A percentile compares a stretch with the other conserved stretches of the same genome.
Evolutionary conservation across 1,284 basidiomycete species (phyloP).

Genomic region (Pseudozyma thailandica): DNA sequence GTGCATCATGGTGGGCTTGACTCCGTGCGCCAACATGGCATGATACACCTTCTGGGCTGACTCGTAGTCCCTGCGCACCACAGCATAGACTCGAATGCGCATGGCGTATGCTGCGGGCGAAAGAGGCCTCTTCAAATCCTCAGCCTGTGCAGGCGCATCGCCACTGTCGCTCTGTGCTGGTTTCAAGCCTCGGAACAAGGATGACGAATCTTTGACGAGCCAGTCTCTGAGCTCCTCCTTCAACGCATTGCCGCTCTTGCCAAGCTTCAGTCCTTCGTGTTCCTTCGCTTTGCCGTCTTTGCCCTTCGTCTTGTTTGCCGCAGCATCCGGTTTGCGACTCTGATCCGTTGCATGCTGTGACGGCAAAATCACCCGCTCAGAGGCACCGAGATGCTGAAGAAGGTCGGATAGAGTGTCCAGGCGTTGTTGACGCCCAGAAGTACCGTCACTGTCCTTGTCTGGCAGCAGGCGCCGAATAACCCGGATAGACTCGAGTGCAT

Average conservation of each 20-base stretch:
- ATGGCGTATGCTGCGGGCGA: constrained; percentile 40
- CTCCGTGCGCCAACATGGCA: constrained; percentile 40
- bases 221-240: constrained; percentile 37
- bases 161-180: neutral
- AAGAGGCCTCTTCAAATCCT: constrained; percentile 26
- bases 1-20: constrained; percentile 45
- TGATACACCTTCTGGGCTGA: constrained; percentile 44
- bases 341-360: constrained; percentile 18
- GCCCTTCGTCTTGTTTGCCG: neutral
- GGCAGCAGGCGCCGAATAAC: constrained; percentile 13
- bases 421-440: constrained; percentile 11
- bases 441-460: neutral
- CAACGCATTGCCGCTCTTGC: neutral
- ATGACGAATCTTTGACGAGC: constrained; percentile 31
- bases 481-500: constrained; percentile 31
- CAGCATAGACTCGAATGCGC: constrained; percentile 49
- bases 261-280: neutral
- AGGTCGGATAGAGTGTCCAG: constrained; percentile 13
- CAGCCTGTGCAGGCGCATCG: constrained; percentile 1
- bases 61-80: constrained; percentile 37
- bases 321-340: neutral
- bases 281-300: neutral
- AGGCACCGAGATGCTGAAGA: constrained; percentile 16
- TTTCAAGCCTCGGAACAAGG: constrained; percentile 4
- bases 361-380: constrained; percentile 14